Conservation (phyloP, 73 alveolate genomes). For the Paramecium primaurelia region DNA sequence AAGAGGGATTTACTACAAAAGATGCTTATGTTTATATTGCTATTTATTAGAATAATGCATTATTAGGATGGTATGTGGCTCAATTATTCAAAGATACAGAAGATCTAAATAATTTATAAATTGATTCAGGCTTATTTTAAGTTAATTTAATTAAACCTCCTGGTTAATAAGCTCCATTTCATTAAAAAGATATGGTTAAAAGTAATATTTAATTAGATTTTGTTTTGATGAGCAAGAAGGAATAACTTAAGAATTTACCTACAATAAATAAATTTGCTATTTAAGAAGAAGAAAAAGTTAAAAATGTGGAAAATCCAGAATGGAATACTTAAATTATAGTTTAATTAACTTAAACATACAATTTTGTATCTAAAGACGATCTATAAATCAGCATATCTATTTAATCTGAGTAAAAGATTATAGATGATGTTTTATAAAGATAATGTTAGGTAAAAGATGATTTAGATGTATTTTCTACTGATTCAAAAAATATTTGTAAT, state of each 20-base stretch:
- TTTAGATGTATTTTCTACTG: background rate
- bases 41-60: background rate
- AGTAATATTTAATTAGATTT: background rate
- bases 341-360: background rate
- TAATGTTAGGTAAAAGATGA: background rate
- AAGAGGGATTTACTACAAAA: background rate
- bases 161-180: constrained; percentile 39
- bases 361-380: background rate
- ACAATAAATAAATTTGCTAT: background rate
- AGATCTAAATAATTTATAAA: background rate
- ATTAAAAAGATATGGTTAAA: background rate
- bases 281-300: background rate
- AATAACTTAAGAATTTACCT: background rate
- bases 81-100: background rate
- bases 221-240: background rate
- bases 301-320: background rate
- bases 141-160: constrained; percentile 42
- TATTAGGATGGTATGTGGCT: constrained; percentile 37
- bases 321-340: background rate
- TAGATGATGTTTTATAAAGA: background rate
- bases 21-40: constrained; percentile 19
- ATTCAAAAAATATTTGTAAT: background rate
- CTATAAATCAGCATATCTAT: background rate
- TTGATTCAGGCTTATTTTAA: background rate
- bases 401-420: background rate